A percentile compares a stretch with the other conserved stretches of the same genome.
Evolutionary conservation across 768 basidiomycete species (phyloP).

Genomic region (Lactifluus hygrophoroides): DNA sequence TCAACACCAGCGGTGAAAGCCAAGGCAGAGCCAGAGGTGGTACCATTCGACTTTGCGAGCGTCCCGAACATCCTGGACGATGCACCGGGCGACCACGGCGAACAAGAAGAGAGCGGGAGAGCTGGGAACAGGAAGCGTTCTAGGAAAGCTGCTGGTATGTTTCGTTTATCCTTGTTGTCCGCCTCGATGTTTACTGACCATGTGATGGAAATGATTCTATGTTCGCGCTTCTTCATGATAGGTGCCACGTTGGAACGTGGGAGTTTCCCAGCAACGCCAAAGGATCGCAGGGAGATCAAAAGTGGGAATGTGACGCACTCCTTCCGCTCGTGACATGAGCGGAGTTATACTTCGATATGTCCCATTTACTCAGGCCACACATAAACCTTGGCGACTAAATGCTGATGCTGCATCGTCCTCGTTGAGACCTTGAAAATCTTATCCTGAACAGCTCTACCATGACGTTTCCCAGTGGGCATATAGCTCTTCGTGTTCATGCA

Average conservation of each 20-base stretch:
- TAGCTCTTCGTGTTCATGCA: too few species aligned
- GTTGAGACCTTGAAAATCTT: background rate
- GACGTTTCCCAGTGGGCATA: too few species aligned
- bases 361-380: background rate
- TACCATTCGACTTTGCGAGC: conserved; percentile 57
- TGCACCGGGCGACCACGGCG: conserved; percentile 26
- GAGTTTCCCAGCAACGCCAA: conserved; percentile 27
- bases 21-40: conserved; percentile 26
- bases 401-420: background rate
- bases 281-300: conserved; percentile 28
- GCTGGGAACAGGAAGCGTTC: conserved; percentile 28
- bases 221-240: background rate
- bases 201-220: background rate
- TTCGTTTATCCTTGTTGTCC: background rate
- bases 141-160: conserved; percentile 27
- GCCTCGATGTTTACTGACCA: background rate
- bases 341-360: background rate
- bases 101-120: conserved; percentile 30
- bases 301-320: conserved; percentile 31
- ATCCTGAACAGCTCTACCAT: too few species aligned
- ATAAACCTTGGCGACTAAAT: too few species aligned
- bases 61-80: conserved; percentile 69
- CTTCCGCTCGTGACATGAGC: conserved; percentile 21
- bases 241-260: conserved; percentile 23
- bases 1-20: conserved; percentile 13